phyloP scores from a whole-genome alignment of 352 stramenopile genomes.

The Pythium brachiatum region DNA sequence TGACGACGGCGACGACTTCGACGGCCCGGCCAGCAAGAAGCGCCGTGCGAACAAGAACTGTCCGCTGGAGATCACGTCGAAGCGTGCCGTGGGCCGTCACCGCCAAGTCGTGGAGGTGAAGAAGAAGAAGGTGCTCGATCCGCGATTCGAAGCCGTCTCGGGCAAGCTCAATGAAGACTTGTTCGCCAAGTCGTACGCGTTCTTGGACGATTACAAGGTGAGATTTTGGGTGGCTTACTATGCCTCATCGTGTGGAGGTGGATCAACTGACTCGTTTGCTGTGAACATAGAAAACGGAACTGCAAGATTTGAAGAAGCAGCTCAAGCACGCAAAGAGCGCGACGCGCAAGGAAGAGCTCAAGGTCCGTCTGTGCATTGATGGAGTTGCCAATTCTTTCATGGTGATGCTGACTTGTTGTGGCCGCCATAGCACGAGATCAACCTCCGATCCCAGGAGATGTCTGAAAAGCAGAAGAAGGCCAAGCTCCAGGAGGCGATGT shows the following conservation, averaged over 20 bases:
- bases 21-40: conserved; percentile 21
- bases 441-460: conserved; percentile 62
- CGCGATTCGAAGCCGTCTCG: conserved; percentile 82
- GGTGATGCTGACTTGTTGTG: background rate
- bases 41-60: conserved; percentile 82
- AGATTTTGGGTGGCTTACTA: background rate
- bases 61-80: conserved; percentile 82
- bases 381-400: background rate
- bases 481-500: conserved; percentile 64
- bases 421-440: conserved; percentile 55
- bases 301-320: conserved; percentile 84
- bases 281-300: conserved; percentile 53
- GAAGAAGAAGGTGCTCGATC: conserved; percentile 70
- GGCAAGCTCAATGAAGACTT: conserved; percentile 88
- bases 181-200: conserved; percentile 87
- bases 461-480: conserved; percentile 72
- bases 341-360: conserved; percentile 71
- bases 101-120: conserved; percentile 83
- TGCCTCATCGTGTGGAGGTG: background rate
- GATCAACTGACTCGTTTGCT: background rate
- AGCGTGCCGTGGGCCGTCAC: conserved; percentile 75
- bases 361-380: conserved; percentile 36
- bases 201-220: conserved; percentile 88
- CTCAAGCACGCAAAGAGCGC: conserved; percentile 65
- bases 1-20: conserved; percentile 14